Percentiles rank a stretch among this genome's conserved stretches.
phyloP scores from a whole-genome alignment of 805 yeast species.

The Ogataea saltuana region DNA sequence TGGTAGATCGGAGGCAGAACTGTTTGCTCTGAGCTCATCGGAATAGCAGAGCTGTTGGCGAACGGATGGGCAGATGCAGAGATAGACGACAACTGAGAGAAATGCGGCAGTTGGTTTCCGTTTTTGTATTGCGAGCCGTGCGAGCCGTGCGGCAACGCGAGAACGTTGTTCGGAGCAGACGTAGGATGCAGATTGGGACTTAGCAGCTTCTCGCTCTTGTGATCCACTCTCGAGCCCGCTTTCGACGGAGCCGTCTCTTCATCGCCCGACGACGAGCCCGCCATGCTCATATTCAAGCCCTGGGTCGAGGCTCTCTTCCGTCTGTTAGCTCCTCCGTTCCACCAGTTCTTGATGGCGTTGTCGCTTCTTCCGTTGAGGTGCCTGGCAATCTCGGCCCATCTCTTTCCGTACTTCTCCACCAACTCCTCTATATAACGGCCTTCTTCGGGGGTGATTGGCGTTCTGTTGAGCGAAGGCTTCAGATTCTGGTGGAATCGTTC shows the following conservation, averaged over 20 bases:
- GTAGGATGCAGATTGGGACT: neutral
- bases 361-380: conserved; percentile 87
- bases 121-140: neutral
- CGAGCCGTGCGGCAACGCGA: no score
- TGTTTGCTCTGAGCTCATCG: conserved; percentile 8
- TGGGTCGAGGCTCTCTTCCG: conserved; percentile 56
- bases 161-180: no score
- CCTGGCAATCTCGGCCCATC: conserved; percentile 93
- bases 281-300: conserved; percentile 17
- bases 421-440: conserved; percentile 78
- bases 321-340: conserved; percentile 92
- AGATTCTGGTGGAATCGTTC: conserved; percentile 90
- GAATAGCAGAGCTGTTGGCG: neutral
- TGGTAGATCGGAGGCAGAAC: conserved; percentile 6
- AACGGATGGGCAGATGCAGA: neutral
- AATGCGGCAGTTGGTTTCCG: conserved; percentile 1
- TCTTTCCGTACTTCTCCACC: conserved; percentile 77
- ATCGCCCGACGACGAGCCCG: conserved; percentile 26
- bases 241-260: conserved; percentile 7
- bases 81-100: conserved; percentile 1
- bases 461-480: conserved; percentile 77
- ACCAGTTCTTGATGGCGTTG: conserved; percentile 92
- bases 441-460: conserved; percentile 83
- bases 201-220: neutral
- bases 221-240: neutral